Percentiles rank a stretch among this genome's conserved stretches.
phyloP scores from a whole-genome alignment of 2,329 filamentous ascomycete genomes.

The Monosporascus sp. region DNA sequence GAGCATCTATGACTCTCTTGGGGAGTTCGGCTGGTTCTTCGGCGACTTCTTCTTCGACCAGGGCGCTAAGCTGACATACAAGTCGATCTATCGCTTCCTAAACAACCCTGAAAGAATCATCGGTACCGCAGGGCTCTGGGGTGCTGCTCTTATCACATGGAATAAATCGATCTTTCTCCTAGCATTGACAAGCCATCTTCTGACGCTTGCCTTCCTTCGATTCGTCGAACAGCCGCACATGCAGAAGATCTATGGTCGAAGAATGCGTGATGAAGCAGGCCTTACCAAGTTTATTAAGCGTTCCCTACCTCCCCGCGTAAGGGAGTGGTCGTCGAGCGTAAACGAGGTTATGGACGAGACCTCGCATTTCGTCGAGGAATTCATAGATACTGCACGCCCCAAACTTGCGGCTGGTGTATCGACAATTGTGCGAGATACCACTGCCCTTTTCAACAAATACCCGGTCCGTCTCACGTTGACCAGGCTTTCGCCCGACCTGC shows the following conservation, averaged over 20 bases:
- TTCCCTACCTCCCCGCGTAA: constrained; percentile 76
- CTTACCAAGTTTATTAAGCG: constrained; percentile 87
- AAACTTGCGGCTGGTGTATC: constrained; percentile 83
- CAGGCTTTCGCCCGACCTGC: constrained; percentile 70
- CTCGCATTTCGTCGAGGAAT: constrained; percentile 83
- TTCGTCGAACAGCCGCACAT: constrained; percentile 95
- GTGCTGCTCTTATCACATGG: constrained; percentile 87
- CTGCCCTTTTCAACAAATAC: constrained; percentile 81
- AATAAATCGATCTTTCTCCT: constrained; percentile 81
- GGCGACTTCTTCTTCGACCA: constrained; percentile 98
- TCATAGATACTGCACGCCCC: constrained; percentile 78
- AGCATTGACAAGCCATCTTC: constrained; percentile 76
- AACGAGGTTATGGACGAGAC: constrained; percentile 84
- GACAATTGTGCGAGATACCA: constrained; percentile 82
- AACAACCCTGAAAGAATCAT: constrained; percentile 97
- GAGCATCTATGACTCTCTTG: constrained; percentile 91
- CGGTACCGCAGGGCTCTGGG: constrained; percentile 92
- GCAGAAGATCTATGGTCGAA: constrained; percentile 91
- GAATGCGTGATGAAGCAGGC: constrained; percentile 79
- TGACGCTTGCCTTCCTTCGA: constrained; percentile 83
- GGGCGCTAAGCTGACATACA: constrained; percentile 83
- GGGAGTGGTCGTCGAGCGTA: constrained; percentile 77
- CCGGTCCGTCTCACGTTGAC: constrained; percentile 81
- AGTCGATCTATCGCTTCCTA: constrained; percentile 94
- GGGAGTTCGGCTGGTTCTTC: constrained; percentile 98